Conservation (phyloP, 345 rosid species). For the Gossypium ekmanianum region DNA sequence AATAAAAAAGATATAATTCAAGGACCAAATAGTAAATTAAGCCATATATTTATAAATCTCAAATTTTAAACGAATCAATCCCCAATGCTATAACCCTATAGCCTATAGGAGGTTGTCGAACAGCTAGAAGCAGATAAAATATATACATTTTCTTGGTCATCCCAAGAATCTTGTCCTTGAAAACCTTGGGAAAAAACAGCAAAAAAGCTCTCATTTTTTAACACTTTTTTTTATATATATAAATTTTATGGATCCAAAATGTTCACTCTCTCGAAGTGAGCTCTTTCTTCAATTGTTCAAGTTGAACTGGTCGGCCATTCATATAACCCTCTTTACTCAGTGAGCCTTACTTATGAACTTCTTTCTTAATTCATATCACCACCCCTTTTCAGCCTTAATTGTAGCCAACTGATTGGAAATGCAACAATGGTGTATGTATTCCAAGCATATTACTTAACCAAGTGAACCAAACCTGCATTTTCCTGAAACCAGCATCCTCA, state of each 20-base stretch:
- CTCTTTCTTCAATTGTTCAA: slow-evolving; percentile 12
- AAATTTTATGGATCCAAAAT: slow-evolving; percentile 51
- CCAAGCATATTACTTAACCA: slow-evolving; percentile 48
- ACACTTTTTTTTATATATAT: slow-evolving; percentile 1
- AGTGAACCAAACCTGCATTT: slow-evolving; percentile 32
- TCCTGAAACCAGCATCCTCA: slow-evolving; percentile 26
- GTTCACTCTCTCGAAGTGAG: slow-evolving; percentile 27
- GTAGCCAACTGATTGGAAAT: slow-evolving; percentile 58
- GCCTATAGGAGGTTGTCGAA: slow-evolving; percentile 11
- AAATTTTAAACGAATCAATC: slow-evolving; percentile 12
- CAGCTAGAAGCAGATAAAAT: slow-evolving; percentile 25
- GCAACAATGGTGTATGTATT: slow-evolving; percentile 49
- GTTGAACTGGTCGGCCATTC: slow-evolving; percentile 22
- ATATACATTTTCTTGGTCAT: slow-evolving; percentile 23
- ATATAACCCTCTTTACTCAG: slow-evolving; percentile 41
- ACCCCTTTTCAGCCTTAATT: slow-evolving; percentile 32
- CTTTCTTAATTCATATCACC: too few species aligned
- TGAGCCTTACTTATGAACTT: slow-evolving; percentile 24
- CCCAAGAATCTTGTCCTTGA: slow-evolving; percentile 47
- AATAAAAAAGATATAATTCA: too few species aligned
- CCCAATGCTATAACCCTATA: slow-evolving; percentile 20
- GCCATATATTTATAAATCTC: too few species aligned
- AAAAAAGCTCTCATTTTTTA: slow-evolving; percentile 11
- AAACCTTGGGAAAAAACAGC: slow-evolving; percentile 9
- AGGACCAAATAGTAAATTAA: too few species aligned